A percentile compares a stretch with the other conserved stretches of the same genome.
Evolutionary conservation across 495 filamentous ascomycete genomes (phyloP).

Genomic region (Chaetomium fimeti): DNA sequence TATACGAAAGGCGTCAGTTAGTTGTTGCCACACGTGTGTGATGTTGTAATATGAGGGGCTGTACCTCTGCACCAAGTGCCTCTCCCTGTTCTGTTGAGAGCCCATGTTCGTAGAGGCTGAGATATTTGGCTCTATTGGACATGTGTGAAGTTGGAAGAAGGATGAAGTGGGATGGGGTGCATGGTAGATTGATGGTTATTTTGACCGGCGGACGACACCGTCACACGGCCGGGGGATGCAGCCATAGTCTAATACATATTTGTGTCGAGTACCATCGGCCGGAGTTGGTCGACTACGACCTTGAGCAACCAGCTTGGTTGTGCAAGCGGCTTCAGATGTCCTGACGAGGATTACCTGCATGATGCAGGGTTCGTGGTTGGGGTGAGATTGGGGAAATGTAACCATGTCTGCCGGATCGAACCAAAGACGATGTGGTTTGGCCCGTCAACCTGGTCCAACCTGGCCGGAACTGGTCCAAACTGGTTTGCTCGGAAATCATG

Average conservation of each 20-base stretch:
- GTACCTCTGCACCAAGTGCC: constrained; percentile 3
- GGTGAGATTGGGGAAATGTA: neutral
- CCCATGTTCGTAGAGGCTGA: neutral
- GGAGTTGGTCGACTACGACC: too few relatives aligned
- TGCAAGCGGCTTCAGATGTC: neutral
- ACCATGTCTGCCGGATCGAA: neutral
- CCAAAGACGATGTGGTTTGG: neutral
- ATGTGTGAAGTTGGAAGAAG: neutral
- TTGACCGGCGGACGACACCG: neutral
- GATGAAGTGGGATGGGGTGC: neutral
- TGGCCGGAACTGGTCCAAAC: neutral
- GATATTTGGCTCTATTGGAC: neutral
- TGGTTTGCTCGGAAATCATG: neutral
- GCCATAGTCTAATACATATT: too few relatives aligned
- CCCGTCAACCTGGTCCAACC: neutral
- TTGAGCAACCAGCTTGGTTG: too few relatives aligned
- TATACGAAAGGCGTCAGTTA: neutral
- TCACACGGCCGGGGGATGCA: neutral
- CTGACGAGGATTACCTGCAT: neutral
- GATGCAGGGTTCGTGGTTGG: neutral
- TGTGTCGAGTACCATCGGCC: too few relatives aligned
- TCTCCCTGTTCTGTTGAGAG: neutral
- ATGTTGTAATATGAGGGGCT: neutral
- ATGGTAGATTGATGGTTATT: neutral
- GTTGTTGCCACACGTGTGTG: neutral